phyloP scores from a whole-genome alignment of 257 asterid genomes.

The Linderniella brevidens region DNA sequence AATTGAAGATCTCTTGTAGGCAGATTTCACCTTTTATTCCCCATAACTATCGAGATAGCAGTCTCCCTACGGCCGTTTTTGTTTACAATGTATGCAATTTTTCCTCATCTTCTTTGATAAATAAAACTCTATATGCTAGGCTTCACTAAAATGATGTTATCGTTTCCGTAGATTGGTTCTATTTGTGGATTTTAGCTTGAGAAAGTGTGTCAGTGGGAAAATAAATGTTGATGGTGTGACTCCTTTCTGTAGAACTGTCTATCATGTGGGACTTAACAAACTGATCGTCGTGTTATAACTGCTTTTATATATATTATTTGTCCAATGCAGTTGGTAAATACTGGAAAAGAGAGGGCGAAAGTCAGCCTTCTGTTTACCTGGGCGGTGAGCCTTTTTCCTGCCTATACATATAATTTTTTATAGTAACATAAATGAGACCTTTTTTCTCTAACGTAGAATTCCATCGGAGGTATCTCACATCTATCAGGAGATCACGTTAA shows the following conservation, averaged over 20 bases:
- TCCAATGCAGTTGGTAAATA: slow-evolving; percentile 70
- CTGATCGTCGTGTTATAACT: too few relatives aligned
- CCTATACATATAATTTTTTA: not conserved
- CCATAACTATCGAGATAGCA: slow-evolving; percentile 91
- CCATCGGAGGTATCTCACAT: slow-evolving; percentile 87
- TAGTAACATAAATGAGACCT: not conserved
- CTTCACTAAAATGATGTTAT: too few relatives aligned
- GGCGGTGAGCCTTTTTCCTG: slow-evolving; percentile 56
- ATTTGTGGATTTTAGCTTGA: too few relatives aligned
- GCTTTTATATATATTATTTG: slow-evolving; percentile 11
- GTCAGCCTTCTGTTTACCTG: slow-evolving; percentile 94
- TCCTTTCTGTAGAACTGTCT: too few relatives aligned
- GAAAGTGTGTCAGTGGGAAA: too few relatives aligned
- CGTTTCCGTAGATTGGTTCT: too few relatives aligned
- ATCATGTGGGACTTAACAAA: too few relatives aligned
- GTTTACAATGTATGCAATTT: slow-evolving; percentile 72
- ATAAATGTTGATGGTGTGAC: too few relatives aligned
- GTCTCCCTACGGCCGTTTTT: slow-evolving; percentile 91
- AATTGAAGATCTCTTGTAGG: slow-evolving; percentile 82
- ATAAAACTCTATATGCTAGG: slow-evolving; percentile 10
- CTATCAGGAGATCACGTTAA: slow-evolving; percentile 86
- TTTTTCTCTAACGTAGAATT: slow-evolving; percentile 28
- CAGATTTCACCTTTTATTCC: slow-evolving; percentile 99
- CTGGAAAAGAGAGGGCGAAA: slow-evolving; percentile 97
- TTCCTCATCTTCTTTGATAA: slow-evolving; percentile 2